Evolutionary conservation across 1,139 yeast species (phyloP).

Genomic region (Nakaseomyces kungkrabaensis): DNA sequence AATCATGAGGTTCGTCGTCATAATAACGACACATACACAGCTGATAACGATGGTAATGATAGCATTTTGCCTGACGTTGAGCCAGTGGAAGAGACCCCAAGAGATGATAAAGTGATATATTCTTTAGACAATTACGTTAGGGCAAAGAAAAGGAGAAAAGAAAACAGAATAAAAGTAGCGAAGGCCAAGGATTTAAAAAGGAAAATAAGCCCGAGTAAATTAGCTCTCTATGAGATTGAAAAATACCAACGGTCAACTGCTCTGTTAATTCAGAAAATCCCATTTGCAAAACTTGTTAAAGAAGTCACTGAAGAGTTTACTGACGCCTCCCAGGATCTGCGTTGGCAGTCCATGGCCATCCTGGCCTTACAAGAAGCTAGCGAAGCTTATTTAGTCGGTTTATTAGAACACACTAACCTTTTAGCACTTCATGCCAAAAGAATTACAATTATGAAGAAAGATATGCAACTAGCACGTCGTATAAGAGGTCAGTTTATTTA

Average conservation of each 20-base stretch:
- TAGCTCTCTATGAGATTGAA: conserved; percentile 69
- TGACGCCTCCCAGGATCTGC: conserved; percentile 43
- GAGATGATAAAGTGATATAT: not conserved
- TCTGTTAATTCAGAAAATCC: conserved; percentile 66
- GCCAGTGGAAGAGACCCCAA: not conserved
- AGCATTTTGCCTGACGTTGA: not conserved
- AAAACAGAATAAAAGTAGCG: not conserved
- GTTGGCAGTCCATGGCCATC: conserved; percentile 88
- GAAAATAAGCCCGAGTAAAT: conserved; percentile 62
- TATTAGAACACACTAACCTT: conserved; percentile 81
- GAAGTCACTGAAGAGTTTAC: conserved; percentile 68
- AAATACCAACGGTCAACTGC: conserved; percentile 72
- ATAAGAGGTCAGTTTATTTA: conserved; percentile 50
- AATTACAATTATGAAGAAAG: conserved; percentile 90
- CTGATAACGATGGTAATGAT: not conserved
- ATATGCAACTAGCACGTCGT: conserved; percentile 82
- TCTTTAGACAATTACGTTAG: conserved; percentile 5
- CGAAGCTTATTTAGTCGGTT: conserved; percentile 77
- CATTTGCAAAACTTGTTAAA: conserved; percentile 76
- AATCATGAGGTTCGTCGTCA: not conserved
- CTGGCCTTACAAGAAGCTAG: conserved; percentile 88
- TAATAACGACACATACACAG: not conserved
- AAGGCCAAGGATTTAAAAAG: conserved; percentile 28
- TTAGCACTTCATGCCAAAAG: conserved; percentile 91
- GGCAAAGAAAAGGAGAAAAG: conserved; percentile 3